Evolutionary conservation across 208 protist genomes (phyloP), one percentile per base, ranked within the genome.

Genomic region (Giardia muris): DNA sequence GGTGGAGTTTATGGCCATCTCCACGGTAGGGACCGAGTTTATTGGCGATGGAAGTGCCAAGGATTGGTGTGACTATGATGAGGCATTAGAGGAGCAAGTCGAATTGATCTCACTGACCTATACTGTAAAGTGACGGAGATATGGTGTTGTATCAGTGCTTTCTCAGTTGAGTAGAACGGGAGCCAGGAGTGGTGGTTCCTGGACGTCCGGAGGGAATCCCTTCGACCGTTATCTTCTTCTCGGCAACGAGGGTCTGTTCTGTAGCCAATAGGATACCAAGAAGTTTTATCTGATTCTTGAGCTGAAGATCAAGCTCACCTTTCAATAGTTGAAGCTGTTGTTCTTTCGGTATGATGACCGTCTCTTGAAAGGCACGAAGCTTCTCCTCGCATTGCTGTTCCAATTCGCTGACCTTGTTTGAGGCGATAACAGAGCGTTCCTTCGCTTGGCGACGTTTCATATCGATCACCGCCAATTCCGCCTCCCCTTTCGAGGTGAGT

Each of bases 21-120:
- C 57, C 30, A 30, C 57, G 19, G 30, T 10, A 39, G 57, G 57
- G 19, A 76, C 57, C 10, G 57, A 76, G 57, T 30, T 76, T 39
- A 76, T 39, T 10, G 57, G 19, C 30, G 10, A 10, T 76, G 57
- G 57, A 10, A 76, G 57, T 76, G 57, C 10, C 57, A 10, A 10
- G 30, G 57, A 76, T 30, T 76, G 57, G 57, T 76, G 57, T 76
- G 57, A 76, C 30, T 76, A 76, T 76, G 57, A 76, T 76, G 57
- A 76, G 30, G 19, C 30, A 76, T 30, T 76, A 76, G 57, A 76
- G 57, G 57, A 76, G 57, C 57, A 76, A 30, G 57, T 76, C 19
- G 57, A 76, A 30, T 30, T 76, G 57, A 76, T 30, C 57, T 10
- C 10, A 30, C 10, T 76, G 57, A 76, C 19, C 19, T 76, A 39